Percentiles rank a stretch among this genome's conserved stretches.
Evolutionary conservation across 495 filamentous ascomycete genomes (phyloP).

Genomic region (Cenococcum geophilum): DNA sequence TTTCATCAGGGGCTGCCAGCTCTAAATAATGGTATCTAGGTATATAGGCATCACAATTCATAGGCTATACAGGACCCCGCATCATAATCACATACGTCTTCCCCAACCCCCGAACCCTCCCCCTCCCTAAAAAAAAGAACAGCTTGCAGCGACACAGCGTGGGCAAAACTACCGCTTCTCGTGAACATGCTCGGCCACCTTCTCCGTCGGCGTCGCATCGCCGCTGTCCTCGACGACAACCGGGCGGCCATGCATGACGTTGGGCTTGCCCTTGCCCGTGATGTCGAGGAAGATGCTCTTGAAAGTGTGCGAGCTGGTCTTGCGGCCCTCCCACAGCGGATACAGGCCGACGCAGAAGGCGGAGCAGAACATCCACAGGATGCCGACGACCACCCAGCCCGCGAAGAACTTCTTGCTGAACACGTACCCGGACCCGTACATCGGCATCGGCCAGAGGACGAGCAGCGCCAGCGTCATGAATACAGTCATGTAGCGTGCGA

Average conservation of each 20-base stretch:
- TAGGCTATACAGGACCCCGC: background rate
- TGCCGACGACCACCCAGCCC: constrained; percentile 81
- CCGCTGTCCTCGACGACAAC: constrained; percentile 31
- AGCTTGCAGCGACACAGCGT: too few relatives aligned
- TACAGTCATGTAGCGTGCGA: constrained; percentile 71
- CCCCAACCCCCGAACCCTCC: too few relatives aligned
- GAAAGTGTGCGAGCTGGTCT: constrained; percentile 58
- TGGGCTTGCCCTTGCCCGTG: constrained; percentile 50
- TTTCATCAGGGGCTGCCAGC: too few relatives aligned
- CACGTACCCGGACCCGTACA: constrained; percentile 82
- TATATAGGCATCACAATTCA: constrained; percentile 1
- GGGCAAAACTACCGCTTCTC: background rate
- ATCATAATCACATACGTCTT: background rate
- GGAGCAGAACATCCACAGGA: constrained; percentile 80
- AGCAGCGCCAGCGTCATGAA: constrained; percentile 70
- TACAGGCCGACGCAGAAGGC: constrained; percentile 64
- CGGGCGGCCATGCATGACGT: constrained; percentile 25
- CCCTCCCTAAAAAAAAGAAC: too few relatives aligned
- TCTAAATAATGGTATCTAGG: constrained; percentile 3
- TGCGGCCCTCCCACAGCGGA: constrained; percentile 73
- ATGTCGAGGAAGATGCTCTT: constrained; percentile 64
- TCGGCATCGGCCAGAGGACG: constrained; percentile 89
- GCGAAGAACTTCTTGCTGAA: constrained; percentile 91
- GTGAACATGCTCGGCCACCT: constrained; percentile 8
- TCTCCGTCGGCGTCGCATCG: constrained; percentile 29